Percentiles rank a stretch among this genome's conserved stretches.
Evolutionary conservation across 495 filamentous ascomycete species (phyloP).

Genomic region (Penicillium ucsense): DNA sequence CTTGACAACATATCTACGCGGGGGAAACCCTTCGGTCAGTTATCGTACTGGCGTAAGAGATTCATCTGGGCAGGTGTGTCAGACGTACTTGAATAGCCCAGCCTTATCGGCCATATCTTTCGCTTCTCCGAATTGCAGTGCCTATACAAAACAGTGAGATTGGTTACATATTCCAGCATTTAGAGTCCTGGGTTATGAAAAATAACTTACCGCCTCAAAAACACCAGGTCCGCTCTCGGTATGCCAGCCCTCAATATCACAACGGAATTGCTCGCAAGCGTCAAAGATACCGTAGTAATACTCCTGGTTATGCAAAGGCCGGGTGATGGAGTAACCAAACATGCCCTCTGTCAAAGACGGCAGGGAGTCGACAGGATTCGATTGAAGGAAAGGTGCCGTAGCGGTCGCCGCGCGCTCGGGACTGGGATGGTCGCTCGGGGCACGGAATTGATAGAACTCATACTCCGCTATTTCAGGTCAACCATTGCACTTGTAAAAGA

Average conservation of each 20-base stretch:
- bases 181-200: not conserved
- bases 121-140: conserved; percentile 77
- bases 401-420: conserved; percentile 55
- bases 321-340: conserved; percentile 95
- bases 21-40: not conserved
- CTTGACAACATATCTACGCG: conserved; percentile 66
- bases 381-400: conserved; percentile 60
- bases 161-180: conserved; percentile 1
- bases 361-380: conserved; percentile 61
- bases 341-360: conserved; percentile 87
- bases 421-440: conserved; percentile 41
- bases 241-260: conserved; percentile 91
- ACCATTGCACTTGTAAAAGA: not conserved
- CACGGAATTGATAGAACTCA: conserved; percentile 92
- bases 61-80: too few species aligned
- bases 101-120: conserved; percentile 84
- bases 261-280: conserved; percentile 69
- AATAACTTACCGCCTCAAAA: conserved; percentile 69
- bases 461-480: conserved; percentile 61
- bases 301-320: conserved; percentile 84
- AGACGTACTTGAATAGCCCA: conserved; percentile 73
- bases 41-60: too few species aligned
- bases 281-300: conserved; percentile 92
- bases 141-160: conserved; percentile 26
- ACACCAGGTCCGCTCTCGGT: conserved; percentile 94